Percentiles rank a stretch among this genome's conserved stretches.
These are phyloP conservation scores for Lentinula raphanica DNA, from an alignment of 768 basidiomycete genomes.

Conservation along the genomic window DNA sequence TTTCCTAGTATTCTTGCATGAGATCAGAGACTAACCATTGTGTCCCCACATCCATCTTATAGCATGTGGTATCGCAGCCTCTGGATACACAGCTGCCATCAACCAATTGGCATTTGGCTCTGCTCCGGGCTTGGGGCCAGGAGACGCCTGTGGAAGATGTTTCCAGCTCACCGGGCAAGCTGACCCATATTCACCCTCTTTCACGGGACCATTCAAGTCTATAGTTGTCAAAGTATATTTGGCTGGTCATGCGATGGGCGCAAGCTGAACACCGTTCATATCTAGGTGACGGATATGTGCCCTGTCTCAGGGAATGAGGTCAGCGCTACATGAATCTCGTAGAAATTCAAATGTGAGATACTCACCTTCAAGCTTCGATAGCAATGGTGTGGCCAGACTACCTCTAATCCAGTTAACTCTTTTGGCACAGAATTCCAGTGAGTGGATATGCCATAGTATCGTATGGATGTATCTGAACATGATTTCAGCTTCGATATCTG, in stretches of 20 bases:
- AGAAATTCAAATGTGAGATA: too few species aligned
- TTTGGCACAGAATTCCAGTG: conserved; percentile 46
- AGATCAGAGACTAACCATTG: neutral
- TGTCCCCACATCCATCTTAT: neutral
- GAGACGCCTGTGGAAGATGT: conserved; percentile 61
- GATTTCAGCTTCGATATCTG: conserved; percentile 55
- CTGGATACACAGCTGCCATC: conserved; percentile 52
- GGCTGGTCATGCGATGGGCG: neutral
- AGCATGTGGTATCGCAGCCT: conserved; percentile 52
- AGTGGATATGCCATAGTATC: conserved; percentile 12
- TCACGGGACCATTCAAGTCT: conserved; percentile 44
- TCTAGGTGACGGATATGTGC: conserved; percentile 34
- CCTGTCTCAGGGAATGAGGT: conserved; percentile 43
- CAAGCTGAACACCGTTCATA: too few species aligned
- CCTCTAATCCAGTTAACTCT: conserved; percentile 34
- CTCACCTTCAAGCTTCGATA: too few species aligned
- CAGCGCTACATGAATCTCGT: neutral
- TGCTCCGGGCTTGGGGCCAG: conserved; percentile 41
- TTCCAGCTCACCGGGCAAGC: conserved; percentile 44
- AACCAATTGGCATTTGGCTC: conserved; percentile 55
- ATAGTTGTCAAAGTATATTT: conserved; percentile 48
- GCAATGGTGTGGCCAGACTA: conserved; percentile 52
- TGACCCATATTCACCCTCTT: conserved; percentile 52
- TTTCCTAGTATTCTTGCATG: neutral
- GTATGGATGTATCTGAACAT: neutral